Evolutionary conservation across 495 filamentous ascomycete genomes (phyloP).

Genomic region (Penicillium chermesinum): DNA sequence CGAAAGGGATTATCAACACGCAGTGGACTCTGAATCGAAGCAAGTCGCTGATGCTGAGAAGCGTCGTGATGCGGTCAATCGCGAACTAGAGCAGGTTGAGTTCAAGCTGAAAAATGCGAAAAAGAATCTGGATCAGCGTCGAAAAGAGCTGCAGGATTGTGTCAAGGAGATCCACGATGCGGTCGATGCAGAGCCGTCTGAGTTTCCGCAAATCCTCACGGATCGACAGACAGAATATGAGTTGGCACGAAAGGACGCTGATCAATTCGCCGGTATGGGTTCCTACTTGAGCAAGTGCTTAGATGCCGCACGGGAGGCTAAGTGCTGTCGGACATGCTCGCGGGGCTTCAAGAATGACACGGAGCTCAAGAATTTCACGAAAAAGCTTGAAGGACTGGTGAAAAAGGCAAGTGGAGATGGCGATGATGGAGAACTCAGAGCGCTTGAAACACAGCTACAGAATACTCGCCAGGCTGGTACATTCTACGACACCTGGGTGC

Average conservation of each 20-base stretch:
- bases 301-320: slow-evolving; percentile 51
- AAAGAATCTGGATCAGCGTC: slow-evolving; percentile 56
- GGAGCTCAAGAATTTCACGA: slow-evolving; percentile 53
- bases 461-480: slow-evolving; percentile 54
- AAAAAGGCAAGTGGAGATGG: slow-evolving; percentile 49
- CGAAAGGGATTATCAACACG: slow-evolving; percentile 65
- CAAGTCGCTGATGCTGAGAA: slow-evolving; percentile 56
- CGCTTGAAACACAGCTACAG: slow-evolving; percentile 50
- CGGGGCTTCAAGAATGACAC: slow-evolving; percentile 55
- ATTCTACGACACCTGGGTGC: slow-evolving; percentile 67
- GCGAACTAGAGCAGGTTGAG: slow-evolving; percentile 73
- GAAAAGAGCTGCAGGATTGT: slow-evolving; percentile 58
- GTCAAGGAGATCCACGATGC: slow-evolving; percentile 45
- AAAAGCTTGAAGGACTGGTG: slow-evolving; percentile 56
- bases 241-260: slow-evolving; percentile 55
- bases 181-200: slow-evolving; percentile 48
- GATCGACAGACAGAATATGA: slow-evolving; percentile 58
- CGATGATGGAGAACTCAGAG: slow-evolving; percentile 48
- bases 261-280: slow-evolving; percentile 54
- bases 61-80: slow-evolving; percentile 60
- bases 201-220: slow-evolving; percentile 48
- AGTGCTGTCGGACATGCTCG: slow-evolving; percentile 67
- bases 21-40: slow-evolving; percentile 50
- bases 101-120: slow-evolving; percentile 64
- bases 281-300: slow-evolving; percentile 61